phyloP scores from a whole-genome alignment of 2,329 filamentous ascomycete genomes.

The Huntiella bhutanensis region DNA sequence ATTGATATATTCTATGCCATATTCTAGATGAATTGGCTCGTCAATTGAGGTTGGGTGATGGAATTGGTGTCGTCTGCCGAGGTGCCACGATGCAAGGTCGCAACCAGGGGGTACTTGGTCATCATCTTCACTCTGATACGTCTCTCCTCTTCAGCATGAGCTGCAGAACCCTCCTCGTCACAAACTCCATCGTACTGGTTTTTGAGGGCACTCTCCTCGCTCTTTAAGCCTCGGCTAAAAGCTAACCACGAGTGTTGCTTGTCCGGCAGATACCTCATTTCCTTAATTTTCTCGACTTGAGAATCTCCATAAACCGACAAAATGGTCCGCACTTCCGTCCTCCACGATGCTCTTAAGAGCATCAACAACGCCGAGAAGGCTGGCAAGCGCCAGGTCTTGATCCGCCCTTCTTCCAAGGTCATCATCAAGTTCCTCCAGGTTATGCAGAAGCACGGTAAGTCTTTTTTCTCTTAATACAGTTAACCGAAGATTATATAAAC shows the following conservation, averaged over 20 bases:
- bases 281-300: constrained; percentile 40
- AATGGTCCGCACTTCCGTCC: constrained; percentile 98
- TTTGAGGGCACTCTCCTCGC: constrained; percentile 51
- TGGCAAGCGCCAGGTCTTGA: constrained; percentile 97
- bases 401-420: constrained; percentile 97
- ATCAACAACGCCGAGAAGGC: constrained; percentile 99
- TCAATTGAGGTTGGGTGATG: not conserved
- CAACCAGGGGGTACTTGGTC: constrained; percentile 10
- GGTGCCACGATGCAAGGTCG: constrained; percentile 12
- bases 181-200: constrained; percentile 14
- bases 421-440: constrained; percentile 98
- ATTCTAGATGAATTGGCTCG: not conserved
- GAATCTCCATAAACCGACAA: constrained; percentile 65
- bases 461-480: constrained; percentile 3
- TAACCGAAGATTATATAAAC: not conserved
- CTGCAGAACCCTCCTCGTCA: constrained; percentile 49
- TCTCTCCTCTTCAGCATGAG: constrained; percentile 45
- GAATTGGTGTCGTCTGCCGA: not conserved
- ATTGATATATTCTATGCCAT: too few species aligned
- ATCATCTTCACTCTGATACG: constrained; percentile 28
- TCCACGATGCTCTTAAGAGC: constrained; percentile 96
- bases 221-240: constrained; percentile 34
- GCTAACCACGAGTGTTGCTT: constrained; percentile 32
- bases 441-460: constrained; percentile 99
- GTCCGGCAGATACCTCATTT: constrained; percentile 45